These are phyloP conservation scores for Gossypium arboreum DNA, from an alignment of 345 rosid genomes.

Conservation along the genomic window DNA sequence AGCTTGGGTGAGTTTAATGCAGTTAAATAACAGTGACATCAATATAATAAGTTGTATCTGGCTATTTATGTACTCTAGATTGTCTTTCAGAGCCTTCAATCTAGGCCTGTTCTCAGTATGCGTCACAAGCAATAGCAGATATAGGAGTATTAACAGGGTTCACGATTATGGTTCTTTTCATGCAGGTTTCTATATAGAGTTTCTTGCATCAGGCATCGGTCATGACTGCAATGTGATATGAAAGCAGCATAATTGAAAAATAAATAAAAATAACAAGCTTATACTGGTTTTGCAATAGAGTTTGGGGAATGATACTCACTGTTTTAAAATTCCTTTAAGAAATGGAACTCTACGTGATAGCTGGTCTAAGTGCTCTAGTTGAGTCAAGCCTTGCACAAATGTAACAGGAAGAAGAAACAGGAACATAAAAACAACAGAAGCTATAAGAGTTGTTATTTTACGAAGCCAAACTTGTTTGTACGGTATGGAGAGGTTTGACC, in stretches of 20 bases:
- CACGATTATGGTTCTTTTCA: neutral
- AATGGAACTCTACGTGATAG: conserved; percentile 60
- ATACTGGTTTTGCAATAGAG: conserved; percentile 9
- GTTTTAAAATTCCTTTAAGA: conserved; percentile 45
- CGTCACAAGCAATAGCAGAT: neutral
- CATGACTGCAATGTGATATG: conserved; percentile 8
- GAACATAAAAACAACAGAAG: conserved; percentile 68
- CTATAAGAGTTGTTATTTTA: conserved; percentile 56
- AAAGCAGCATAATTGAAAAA: neutral
- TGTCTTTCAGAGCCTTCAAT: neutral
- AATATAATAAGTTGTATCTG: neutral
- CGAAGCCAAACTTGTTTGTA: conserved; percentile 88
- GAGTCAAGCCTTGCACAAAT: conserved; percentile 76
- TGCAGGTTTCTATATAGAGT: neutral
- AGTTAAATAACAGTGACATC: neutral
- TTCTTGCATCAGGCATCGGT: conserved; percentile 5
- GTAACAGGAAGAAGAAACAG: conserved; percentile 76
- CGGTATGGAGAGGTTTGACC: conserved; percentile 85
- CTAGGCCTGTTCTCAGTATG: neutral
- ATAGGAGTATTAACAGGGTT: neutral
- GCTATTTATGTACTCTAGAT: neutral
- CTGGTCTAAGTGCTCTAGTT: conserved; percentile 59
- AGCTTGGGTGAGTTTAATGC: neutral
- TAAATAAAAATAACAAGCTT: neutral
- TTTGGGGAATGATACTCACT: conserved; percentile 42